Conservation (phyloP, 169 alveolate genomes). For the Theileria luwenshuni region DNA sequence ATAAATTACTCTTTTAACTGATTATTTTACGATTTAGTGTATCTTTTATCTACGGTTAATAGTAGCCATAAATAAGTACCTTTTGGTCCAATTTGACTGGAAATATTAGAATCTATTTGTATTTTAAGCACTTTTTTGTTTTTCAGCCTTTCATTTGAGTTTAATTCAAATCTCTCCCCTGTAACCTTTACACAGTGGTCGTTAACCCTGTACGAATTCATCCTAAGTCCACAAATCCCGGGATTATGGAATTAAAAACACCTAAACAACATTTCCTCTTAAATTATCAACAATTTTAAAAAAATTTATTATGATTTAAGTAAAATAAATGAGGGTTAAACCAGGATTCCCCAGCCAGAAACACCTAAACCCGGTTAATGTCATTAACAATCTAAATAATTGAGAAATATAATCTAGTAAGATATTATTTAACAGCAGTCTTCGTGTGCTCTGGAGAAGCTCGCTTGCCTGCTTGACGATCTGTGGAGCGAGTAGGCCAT, state of each 20-base stretch:
- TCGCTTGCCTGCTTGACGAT: neutral
- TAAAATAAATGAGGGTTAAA: too few species aligned
- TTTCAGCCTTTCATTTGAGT: neutral
- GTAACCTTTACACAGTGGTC: slow-evolving; percentile 6
- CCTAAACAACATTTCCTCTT: too few species aligned
- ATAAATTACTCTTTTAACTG: neutral
- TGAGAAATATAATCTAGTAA: too few species aligned
- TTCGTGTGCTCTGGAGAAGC: slow-evolving; percentile 8
- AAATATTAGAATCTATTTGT: slow-evolving; percentile 44
- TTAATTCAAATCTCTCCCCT: slow-evolving; percentile 14
- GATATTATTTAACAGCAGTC: slow-evolving; percentile 49
- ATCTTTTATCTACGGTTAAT: neutral
- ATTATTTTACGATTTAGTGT: neutral
- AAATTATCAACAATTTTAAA: too few species aligned
- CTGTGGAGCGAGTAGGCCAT: neutral
- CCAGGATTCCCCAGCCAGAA: too few species aligned
- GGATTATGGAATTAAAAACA: too few species aligned
- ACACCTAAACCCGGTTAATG: too few species aligned
- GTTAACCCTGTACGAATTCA: slow-evolving; percentile 12
- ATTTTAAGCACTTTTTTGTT: slow-evolving; percentile 30
- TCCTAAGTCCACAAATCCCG: too few species aligned
- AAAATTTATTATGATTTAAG: too few species aligned
- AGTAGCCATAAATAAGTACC: slow-evolving; percentile 27
- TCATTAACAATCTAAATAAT: too few species aligned
- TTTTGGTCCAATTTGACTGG: slow-evolving; percentile 23